Conservation (phyloP, 2,329 filamentous ascomycete genomes). For the Fusarium domesticum region DNA sequence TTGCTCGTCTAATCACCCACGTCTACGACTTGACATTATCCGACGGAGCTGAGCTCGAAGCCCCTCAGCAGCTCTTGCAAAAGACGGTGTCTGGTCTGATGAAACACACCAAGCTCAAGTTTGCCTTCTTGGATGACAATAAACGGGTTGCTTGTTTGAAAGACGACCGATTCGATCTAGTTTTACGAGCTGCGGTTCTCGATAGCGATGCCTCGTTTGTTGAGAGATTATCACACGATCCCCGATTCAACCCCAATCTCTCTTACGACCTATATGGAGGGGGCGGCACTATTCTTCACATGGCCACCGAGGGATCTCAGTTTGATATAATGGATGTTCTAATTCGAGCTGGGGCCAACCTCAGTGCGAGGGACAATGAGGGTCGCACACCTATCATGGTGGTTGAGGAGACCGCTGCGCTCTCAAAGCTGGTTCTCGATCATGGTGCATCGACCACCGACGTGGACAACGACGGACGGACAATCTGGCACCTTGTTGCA, state of each 20-base stretch:
- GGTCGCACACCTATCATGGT: conserved; percentile 38
- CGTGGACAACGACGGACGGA: conserved; percentile 32
- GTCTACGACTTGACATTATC: conserved; percentile 26
- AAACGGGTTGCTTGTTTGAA: conserved; percentile 10
- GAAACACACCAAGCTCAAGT: conserved; percentile 10
- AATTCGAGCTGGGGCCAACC: conserved; percentile 26
- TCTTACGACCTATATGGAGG: conserved; percentile 6
- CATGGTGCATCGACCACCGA: conserved; percentile 30
- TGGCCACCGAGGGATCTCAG: conserved; percentile 28
- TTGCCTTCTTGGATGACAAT: conserved; percentile 7
- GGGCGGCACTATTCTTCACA: conserved; percentile 32
- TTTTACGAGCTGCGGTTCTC: conserved; percentile 28
- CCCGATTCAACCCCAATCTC: conserved; percentile 32
- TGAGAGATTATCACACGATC: conserved; percentile 29
- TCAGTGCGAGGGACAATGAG: conserved; percentile 26
- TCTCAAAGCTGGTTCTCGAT: conserved; percentile 28
- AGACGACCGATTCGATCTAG: conserved; percentile 19
- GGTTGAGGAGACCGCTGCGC: conserved; percentile 25
- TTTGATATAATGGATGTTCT: conserved; percentile 30
- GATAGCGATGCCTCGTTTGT: conserved; percentile 24
- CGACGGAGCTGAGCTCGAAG: neutral
- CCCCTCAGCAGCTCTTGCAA: conserved; percentile 5
- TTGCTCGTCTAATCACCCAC: conserved; percentile 23
- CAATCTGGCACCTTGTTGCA: conserved; percentile 39
- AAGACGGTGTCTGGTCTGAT: conserved; percentile 14